Evolutionary conservation across 345 rosid genomes (phyloP).

Genomic region (Euphorbia lathyris): DNA sequence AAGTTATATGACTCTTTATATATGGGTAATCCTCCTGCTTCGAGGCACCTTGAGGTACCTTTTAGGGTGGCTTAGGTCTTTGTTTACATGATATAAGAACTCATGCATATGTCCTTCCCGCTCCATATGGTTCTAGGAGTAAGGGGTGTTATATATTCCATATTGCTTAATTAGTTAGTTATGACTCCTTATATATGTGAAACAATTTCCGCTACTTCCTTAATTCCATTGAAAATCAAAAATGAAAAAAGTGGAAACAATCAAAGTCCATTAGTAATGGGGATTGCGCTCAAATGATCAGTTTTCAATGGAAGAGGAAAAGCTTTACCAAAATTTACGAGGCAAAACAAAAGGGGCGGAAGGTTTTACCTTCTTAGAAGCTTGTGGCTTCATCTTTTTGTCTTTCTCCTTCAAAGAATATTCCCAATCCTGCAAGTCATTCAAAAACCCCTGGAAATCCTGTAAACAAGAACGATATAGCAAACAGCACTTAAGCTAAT

Average conservation of each 20-base stretch:
- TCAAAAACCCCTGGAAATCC: constrained; percentile 90
- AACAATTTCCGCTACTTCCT: no score
- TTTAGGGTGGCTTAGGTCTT: no score
- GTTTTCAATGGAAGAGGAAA: background rate
- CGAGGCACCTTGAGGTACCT: no score
- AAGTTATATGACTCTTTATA: no score
- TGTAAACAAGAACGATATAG: constrained; percentile 25
- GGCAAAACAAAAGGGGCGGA: background rate
- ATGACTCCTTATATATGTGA: no score
- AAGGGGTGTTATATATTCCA: no score
- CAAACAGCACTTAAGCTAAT: background rate
- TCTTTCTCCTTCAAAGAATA: constrained; percentile 55
- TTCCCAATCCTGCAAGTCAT: constrained; percentile 98
- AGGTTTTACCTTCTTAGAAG: constrained; percentile 26
- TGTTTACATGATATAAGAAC: no score
- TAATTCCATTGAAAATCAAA: background rate
- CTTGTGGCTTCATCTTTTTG: constrained; percentile 52
- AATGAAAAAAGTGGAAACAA: background rate
- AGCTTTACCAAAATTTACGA: background rate
- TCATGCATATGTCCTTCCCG: no score
- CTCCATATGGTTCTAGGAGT: no score
- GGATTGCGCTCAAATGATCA: background rate
- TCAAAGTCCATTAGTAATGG: background rate
- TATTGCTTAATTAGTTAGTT: no score
- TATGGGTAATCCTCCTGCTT: no score